These are phyloP conservation scores for Amauroascus niger DNA, from an alignment of 2,329 filamentous ascomycete species.

Conservation along the genomic window DNA sequence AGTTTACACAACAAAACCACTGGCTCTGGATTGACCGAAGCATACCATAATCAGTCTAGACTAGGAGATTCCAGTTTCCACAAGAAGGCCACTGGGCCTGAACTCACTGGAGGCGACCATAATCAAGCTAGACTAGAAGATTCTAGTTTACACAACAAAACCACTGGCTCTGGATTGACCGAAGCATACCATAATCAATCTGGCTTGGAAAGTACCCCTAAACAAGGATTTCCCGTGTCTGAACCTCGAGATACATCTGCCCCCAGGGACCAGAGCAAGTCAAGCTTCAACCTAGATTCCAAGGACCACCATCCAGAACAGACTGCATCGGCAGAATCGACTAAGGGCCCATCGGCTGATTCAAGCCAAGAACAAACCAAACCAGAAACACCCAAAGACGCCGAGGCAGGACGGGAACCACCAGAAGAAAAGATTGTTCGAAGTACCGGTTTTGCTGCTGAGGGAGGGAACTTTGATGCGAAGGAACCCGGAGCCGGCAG, in stretches of 20 bases:
- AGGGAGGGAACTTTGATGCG: conserved; percentile 45
- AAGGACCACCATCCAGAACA: not conserved
- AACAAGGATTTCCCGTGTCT: not conserved
- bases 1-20: too few species aligned
- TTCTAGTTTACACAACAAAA: too few species aligned
- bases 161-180: not conserved
- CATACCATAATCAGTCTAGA: too few species aligned
- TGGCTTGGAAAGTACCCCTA: not conserved
- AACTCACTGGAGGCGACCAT: too few species aligned
- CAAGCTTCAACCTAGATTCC: not conserved
- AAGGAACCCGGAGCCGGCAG: conserved; percentile 51
- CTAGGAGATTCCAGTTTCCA: too few species aligned
- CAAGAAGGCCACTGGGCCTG: too few species aligned
- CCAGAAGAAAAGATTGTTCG: conserved; percentile 43
- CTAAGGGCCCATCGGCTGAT: not conserved
- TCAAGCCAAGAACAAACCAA: conserved; percentile 1
- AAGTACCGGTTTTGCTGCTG: conserved; percentile 50
- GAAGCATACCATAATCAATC: conserved; percentile 1
- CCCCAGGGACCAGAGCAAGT: not conserved
- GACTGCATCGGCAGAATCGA: not conserved
- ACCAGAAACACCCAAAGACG: not conserved
- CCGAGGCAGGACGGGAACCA: not conserved
- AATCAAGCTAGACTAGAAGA: too few species aligned
- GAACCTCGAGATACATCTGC: not conserved
- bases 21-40: too few species aligned